Evolutionary conservation across 768 basidiomycete genomes (phyloP).

Genomic region (Lentinus brumalis): DNA sequence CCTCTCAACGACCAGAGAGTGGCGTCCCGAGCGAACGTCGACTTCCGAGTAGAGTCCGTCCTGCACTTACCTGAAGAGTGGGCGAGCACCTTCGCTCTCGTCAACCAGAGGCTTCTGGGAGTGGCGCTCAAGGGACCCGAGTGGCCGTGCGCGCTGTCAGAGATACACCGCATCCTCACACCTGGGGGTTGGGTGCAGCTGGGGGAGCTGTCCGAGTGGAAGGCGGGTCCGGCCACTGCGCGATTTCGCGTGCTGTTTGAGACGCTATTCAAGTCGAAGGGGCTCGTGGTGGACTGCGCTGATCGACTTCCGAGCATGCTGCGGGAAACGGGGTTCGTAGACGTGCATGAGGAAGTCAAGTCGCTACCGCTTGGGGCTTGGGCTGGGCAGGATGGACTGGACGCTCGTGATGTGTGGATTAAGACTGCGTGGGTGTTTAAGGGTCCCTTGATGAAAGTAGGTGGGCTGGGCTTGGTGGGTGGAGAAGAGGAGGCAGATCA

Average conservation of each 20-base stretch:
- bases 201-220: constrained; percentile 23
- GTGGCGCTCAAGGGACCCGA: constrained; percentile 31
- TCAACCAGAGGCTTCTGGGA: constrained; percentile 37
- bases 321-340: constrained; percentile 33
- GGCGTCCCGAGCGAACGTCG: constrained; percentile 13
- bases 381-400: constrained; percentile 28
- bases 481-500: constrained; percentile 26
- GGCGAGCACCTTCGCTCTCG: constrained; percentile 33
- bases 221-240: constrained; percentile 19
- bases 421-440: constrained; percentile 29
- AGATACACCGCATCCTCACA: constrained; percentile 33
- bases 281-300: constrained; percentile 10
- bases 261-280: constrained; percentile 1
- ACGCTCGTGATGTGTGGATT: constrained; percentile 19
- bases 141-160: constrained; percentile 30
- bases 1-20: constrained; percentile 1
- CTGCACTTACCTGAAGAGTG: constrained; percentile 33
- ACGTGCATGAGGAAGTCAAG: constrained; percentile 23
- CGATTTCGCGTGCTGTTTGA: not conserved
- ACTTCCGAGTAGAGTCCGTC: constrained; percentile 23
- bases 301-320: constrained; percentile 14
- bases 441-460: constrained; percentile 24
- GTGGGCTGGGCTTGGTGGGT: constrained; percentile 17
- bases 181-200: constrained; percentile 38
- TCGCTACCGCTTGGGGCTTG: constrained; percentile 26